Evolutionary conservation across 2,329 filamentous ascomycete species (phyloP).

Genomic region (Neonectria sp.): DNA sequence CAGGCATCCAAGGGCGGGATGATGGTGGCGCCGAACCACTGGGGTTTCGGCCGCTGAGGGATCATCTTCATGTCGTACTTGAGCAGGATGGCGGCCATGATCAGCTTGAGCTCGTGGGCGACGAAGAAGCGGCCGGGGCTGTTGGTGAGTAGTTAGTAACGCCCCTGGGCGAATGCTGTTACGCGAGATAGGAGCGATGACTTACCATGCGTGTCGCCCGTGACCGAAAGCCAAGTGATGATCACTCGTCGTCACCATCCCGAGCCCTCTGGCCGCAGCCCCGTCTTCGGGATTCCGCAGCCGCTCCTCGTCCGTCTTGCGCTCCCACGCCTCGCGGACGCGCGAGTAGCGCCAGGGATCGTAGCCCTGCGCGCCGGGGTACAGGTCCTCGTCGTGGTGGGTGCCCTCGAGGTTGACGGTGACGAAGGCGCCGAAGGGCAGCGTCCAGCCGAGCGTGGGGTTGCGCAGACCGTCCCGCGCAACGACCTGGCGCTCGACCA

Average conservation of each 20-base stretch:
- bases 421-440: conserved; percentile 60
- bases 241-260: conserved; percentile 68
- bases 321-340: conserved; percentile 56
- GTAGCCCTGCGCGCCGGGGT: conserved; percentile 59
- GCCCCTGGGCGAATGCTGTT: not conserved
- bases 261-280: conserved; percentile 55
- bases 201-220: conserved; percentile 66
- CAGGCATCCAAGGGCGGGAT: conserved; percentile 47
- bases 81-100: conserved; percentile 64
- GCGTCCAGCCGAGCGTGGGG: conserved; percentile 48
- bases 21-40: conserved; percentile 62
- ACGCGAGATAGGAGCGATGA: not conserved
- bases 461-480: conserved; percentile 60
- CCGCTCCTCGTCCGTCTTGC: conserved; percentile 45
- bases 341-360: conserved; percentile 66
- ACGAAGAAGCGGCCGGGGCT: conserved; percentile 71
- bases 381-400: conserved; percentile 63
- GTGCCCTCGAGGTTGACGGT: conserved; percentile 61
- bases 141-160: not conserved
- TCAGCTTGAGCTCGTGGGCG: conserved; percentile 69
- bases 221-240: conserved; percentile 70
- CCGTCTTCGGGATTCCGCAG: conserved; percentile 50
- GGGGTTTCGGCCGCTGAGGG: conserved; percentile 54
- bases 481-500: conserved; percentile 63
- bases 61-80: conserved; percentile 68